A percentile compares a stretch with the other conserved stretches of the same genome.
Evolutionary conservation across 2,329 filamentous ascomycete genomes (phyloP).

Genomic region (Lasiodiplodia gonubiensis): DNA sequence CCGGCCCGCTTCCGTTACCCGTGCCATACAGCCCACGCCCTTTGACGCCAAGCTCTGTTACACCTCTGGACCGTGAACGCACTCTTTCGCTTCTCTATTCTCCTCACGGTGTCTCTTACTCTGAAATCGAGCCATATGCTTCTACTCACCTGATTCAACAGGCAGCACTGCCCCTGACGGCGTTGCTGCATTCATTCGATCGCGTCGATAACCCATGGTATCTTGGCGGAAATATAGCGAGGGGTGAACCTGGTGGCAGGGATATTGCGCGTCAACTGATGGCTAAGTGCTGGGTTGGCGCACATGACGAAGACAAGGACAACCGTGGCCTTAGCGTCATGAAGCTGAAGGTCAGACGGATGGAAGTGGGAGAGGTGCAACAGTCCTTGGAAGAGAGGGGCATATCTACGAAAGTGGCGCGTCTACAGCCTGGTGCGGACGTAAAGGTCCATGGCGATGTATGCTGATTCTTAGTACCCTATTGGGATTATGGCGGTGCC

Average conservation of each 20-base stretch:
- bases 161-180: slow-evolving; percentile 66
- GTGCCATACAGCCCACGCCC: slow-evolving; percentile 24
- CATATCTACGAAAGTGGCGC: slow-evolving; percentile 12
- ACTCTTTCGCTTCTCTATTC: slow-evolving; percentile 69
- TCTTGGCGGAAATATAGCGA: slow-evolving; percentile 64
- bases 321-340: slow-evolving; percentile 59
- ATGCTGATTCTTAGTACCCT: neutral
- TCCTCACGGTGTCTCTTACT: slow-evolving; percentile 65
- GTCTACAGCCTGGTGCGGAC: slow-evolving; percentile 15
- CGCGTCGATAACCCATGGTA: slow-evolving; percentile 65
- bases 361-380: slow-evolving; percentile 54
- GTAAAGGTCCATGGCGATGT: slow-evolving; percentile 2
- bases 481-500: neutral
- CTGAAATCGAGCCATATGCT: slow-evolving; percentile 61
- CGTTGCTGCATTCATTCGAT: slow-evolving; percentile 69
- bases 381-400: slow-evolving; percentile 37
- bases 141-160: slow-evolving; percentile 62
- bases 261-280: slow-evolving; percentile 61
- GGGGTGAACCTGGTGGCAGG: slow-evolving; percentile 62
- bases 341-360: slow-evolving; percentile 56
- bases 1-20: slow-evolving; percentile 8
- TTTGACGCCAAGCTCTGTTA: slow-evolving; percentile 30
- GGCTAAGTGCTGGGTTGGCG: slow-evolving; percentile 65
- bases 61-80: slow-evolving; percentile 40
- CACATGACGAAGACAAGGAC: slow-evolving; percentile 66